These are phyloP conservation scores for Nematocida ausubeli DNA, from an alignment of 371 early-diverging fungal species.

Conservation along the genomic window DNA sequence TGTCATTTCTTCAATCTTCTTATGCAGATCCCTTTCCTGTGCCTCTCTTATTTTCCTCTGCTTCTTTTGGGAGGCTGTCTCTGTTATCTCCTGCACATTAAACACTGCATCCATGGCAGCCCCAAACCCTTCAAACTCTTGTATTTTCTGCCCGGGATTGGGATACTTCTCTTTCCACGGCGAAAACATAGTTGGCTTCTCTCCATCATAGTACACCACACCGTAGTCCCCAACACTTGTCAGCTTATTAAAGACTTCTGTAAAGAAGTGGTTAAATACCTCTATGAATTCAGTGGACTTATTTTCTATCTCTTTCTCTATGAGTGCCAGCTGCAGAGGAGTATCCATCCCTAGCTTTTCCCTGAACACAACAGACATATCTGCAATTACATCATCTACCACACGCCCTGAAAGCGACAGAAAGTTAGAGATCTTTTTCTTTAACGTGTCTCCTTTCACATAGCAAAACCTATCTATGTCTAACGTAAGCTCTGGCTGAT, in stretches of 20 bases:
- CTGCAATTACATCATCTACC: constrained; percentile 19
- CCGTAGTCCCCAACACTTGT: constrained; percentile 44
- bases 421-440: constrained; percentile 43
- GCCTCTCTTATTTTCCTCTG: constrained; percentile 27
- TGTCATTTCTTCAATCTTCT: constrained; percentile 59
- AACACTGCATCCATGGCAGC: constrained; percentile 51
- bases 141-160: not conserved
- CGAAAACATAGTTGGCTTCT: constrained; percentile 34
- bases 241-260: constrained; percentile 13
- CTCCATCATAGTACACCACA: constrained; percentile 31
- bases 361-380: not conserved
- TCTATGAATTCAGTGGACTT: constrained; percentile 17
- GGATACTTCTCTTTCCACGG: constrained; percentile 20
- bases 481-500: constrained; percentile 32
- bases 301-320: constrained; percentile 6
- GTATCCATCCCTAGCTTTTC: not conserved
- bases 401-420: constrained; percentile 38
- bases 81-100: constrained; percentile 10
- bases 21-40: constrained; percentile 54
- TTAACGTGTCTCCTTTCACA: constrained; percentile 44
- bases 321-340: not conserved
- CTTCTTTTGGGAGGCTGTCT: constrained; percentile 48
- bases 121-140: constrained; percentile 33
- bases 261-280: constrained; percentile 50
- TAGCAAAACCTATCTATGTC: constrained; percentile 28